Conservation (phyloP, 805 yeast genomes). For the Danielia oregonensis region DNA sequence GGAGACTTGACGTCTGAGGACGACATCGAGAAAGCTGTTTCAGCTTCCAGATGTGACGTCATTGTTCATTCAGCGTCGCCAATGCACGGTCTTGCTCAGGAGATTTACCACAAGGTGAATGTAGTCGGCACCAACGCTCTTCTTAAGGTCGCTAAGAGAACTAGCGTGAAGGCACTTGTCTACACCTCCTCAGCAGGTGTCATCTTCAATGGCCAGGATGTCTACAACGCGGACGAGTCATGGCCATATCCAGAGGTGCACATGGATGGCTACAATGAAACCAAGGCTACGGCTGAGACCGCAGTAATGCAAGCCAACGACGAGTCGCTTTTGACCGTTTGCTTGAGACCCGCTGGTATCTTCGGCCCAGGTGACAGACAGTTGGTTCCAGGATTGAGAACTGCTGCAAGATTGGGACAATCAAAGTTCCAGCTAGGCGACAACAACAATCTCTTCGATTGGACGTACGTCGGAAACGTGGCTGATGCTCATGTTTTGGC, state of each 20-base stretch:
- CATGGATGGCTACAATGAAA: conserved; percentile 96
- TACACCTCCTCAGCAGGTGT: conserved; percentile 98
- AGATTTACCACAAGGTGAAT: conserved; percentile 83
- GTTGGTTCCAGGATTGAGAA: conserved; percentile 86
- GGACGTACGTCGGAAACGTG: conserved; percentile 98
- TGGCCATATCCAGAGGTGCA: conserved; percentile 90
- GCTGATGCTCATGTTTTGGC: conserved; percentile 96
- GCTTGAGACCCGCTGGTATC: conserved; percentile 95
- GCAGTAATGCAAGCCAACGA: conserved; percentile 74
- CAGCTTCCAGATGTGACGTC: conserved; percentile 57
- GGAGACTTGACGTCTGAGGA: conserved; percentile 81
- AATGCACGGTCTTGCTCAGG: conserved; percentile 76
- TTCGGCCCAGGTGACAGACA: conserved; percentile 99
- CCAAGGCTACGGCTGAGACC: conserved; percentile 88
- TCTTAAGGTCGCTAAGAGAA: conserved; percentile 55
- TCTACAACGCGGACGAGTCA: conserved; percentile 87
- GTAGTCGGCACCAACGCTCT: conserved; percentile 83
- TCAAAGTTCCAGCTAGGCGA: conserved; percentile 93
- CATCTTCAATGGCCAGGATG: conserved; percentile 90
- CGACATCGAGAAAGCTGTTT: conserved; percentile 65
- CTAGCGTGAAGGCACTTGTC: conserved; percentile 62
- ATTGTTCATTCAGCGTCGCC: conserved; percentile 97
- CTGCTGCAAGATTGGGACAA: conserved; percentile 79
- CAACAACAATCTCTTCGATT: conserved; percentile 89
- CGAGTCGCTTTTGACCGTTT: conserved; percentile 65